A percentile compares a stretch with the other conserved stretches of the same genome.
phyloP scores from a whole-genome alignment of 2,329 filamentous ascomycete species.

The Epichloe gansuensis region DNA sequence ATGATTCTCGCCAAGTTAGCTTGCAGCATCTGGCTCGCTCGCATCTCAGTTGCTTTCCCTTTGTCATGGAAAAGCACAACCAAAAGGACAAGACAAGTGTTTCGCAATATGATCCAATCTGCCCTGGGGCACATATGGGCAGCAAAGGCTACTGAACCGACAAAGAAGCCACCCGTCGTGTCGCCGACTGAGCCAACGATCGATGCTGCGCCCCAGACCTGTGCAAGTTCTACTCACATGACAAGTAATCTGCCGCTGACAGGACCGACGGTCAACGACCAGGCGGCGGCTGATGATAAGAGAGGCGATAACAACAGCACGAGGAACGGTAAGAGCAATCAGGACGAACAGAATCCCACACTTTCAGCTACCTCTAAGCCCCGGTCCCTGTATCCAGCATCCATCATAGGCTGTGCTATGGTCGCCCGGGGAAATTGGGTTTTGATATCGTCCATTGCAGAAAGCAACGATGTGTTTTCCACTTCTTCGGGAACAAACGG shows the following conservation, averaged over 20 bases:
- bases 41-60: slow-evolving; percentile 6
- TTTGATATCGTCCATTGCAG: slow-evolving; percentile 60
- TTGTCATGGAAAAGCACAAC: neutral
- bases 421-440: slow-evolving; percentile 70
- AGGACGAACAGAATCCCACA: neutral
- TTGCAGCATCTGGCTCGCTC: slow-evolving; percentile 47
- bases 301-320: neutral
- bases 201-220: neutral
- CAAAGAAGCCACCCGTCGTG: neutral
- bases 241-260: neutral
- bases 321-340: neutral
- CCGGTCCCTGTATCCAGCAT: slow-evolving; percentile 52
- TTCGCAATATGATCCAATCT: neutral
- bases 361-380: slow-evolving; percentile 29
- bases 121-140: neutral
- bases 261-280: neutral
- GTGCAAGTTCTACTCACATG: neutral
- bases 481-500: neutral
- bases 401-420: slow-evolving; percentile 57
- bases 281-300: neutral
- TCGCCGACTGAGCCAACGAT: neutral
- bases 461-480: slow-evolving; percentile 35
- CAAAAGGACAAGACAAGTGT: neutral
- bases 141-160: neutral
- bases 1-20: slow-evolving; percentile 54